Base-by-base conservation (phyloP, 2,329 filamentous ascomycete genomes). In the Exophiala spinifera region DNA sequence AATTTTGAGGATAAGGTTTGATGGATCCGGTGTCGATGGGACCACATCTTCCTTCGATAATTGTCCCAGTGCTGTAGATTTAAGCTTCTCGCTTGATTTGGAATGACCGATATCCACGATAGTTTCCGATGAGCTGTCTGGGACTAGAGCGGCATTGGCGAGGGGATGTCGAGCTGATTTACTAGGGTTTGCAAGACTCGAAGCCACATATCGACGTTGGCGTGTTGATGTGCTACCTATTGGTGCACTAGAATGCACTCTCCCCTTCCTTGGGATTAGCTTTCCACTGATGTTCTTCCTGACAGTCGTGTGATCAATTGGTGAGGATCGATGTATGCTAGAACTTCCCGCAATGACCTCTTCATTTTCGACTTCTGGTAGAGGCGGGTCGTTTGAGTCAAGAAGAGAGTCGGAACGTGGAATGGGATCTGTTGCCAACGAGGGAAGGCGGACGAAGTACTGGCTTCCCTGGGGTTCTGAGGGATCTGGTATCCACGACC, bases 401-500 rank as follows among this genome's bases (percentile, higher is more conserved):
- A 11, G 23, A 3, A 20, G 46, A 5, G 19, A 17, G 19, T 43
- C 42, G n/a, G 10, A 13, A 28, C 20, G n/a, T 14, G 42, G 20
- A 13, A 25, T 13, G 14, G 13, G 15, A 2, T 6, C 3, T 4
- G 13, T 40, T 11, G 17, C 15, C 5, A 43, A 20, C 20, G 43
- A 34, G 8, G 44, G 31, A n/a, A 48, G 28, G 20, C 28, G 17
- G 13, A 23, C 33, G 23, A 36, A 36, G 42, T 21, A 42, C 42
- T 8, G 31, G 34, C 23, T 51, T 20, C 40, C 25, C 7, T 46
- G 20, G 21, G 23, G 39, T 28, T 47, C 49, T 7, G 25, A 17
- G 21, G 49, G 47, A 42, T 60, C 57, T 39, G 48, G 57, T 15
- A 48, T 5, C 57, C 57, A 60, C 14, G 23, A 46, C 23, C 55